Base-by-base conservation (phyloP, 345 rosid genomes). In the Pistacia vera region DNA sequence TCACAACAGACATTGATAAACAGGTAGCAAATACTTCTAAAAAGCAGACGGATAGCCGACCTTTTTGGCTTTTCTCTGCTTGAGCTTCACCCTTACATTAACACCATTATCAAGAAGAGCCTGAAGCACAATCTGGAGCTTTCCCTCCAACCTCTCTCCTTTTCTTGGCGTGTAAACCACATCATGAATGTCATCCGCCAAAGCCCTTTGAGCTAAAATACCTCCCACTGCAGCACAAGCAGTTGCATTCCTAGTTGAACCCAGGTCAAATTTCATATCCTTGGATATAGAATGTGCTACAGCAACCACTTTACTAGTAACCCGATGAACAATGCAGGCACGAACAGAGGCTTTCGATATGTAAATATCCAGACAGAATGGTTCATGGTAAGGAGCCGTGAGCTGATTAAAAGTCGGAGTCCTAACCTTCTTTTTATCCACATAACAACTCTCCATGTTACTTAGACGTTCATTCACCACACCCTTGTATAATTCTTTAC, bases 231-330 rank as follows among this genome's bases (percentile, higher is more conserved):
- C 83, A 80, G 84, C 83, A 68, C 97, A 96, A 64, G 97, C 88
- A 70, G 78, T 73, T 3, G 83, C 88, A 70, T 91, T 91, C 87
- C 89, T 91, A 12, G 94, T 92, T 3, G 97, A 96, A 70, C 80
- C 72, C 67, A 92, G 88, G 74, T 91, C 94, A 44, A 93, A 89
- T 78, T 93, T 96, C 89, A 96, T 77, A 87, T 93, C 97, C 83
- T 87, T 93, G 0, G 97, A 92, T 70, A 93, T 96, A 2, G 97
- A 96, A 88, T 96, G 97, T 36, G 94, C 97, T 74, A 91, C 93
- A 28, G 85, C 88, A 11, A 93, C 98, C 63, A 96, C 99, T 68
- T 90, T 96, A 81, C 98, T 91, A 12, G 94, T 92, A 20, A 85
- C 97, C 66, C 97, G 80, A 78, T 93, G 99, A 75, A 93, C 63